A percentile compares a stretch with the other conserved stretches of the same genome.
These are phyloP conservation scores for Trypanosoma cruzi DNA, from an alignment of 208 protist species.

Conservation along the genomic window DNA sequence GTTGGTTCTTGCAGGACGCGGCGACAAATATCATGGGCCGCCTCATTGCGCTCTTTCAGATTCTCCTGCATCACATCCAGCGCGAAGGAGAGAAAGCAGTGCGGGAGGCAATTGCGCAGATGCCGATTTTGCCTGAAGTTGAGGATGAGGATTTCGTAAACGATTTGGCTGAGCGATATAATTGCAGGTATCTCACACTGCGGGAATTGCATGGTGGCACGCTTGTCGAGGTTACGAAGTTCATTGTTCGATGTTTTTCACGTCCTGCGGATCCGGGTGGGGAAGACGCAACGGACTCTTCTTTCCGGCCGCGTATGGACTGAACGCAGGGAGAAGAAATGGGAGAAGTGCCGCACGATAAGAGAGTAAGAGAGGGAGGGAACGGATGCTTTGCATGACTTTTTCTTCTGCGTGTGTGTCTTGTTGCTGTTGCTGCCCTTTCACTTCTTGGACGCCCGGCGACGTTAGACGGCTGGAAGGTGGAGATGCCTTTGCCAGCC, in stretches of 20 bases:
- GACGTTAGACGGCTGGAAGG: too few relatives aligned
- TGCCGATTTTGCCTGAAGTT: not conserved
- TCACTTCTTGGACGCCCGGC: too few relatives aligned
- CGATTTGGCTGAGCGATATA: not conserved
- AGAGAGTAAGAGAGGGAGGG: not conserved
- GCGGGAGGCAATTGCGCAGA: slow-evolving; percentile 3
- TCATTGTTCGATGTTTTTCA: slow-evolving; percentile 16
- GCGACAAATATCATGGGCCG: slow-evolving; percentile 20
- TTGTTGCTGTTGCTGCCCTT: too few relatives aligned
- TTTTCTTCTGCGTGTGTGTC: too few relatives aligned
- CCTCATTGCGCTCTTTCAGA: slow-evolving; percentile 21
- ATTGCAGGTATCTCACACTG: not conserved
- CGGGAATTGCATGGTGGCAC: slow-evolving; percentile 8
- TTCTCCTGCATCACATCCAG: slow-evolving; percentile 8
- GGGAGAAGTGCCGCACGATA: not conserved
- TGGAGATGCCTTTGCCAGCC: too few relatives aligned
- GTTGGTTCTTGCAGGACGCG: slow-evolving; percentile 28
- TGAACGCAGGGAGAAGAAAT: not conserved
- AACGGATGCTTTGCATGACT: not conserved
- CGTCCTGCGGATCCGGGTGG: not conserved
- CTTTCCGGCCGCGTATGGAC: not conserved
- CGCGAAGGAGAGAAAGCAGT: slow-evolving; percentile 16
- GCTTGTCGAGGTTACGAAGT: not conserved
- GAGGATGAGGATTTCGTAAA: not conserved
- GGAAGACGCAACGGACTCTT: not conserved